Evolutionary conservation across 345 rosid species (phyloP), one percentile per base, ranked within the genome.

Genomic region (Populus nigra): DNA sequence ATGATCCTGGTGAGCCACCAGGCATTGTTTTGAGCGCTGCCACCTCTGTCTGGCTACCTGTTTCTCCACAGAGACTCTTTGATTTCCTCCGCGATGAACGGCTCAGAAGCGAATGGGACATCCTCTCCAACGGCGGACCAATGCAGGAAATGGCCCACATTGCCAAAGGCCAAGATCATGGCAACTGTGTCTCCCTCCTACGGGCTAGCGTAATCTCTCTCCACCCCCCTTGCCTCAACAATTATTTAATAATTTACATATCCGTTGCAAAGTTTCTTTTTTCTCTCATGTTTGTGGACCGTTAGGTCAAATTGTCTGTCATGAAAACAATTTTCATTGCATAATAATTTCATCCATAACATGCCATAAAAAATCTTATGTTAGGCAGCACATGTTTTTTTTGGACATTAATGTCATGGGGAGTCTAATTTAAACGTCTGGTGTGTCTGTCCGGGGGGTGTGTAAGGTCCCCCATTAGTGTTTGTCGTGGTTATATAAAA

Each of bases 121-220:
- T 96, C n/a, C 84, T 96, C 71, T 96, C 98, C 65, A 91, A 95
- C 65, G 97, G 98, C 23, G 99, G 97, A 0, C 99, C 98, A 12
- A 93, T 93, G 97, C 94, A 96, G 77, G 98, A 96, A 84, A 92
- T 96, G 93, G 94, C 97, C 72, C 96, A 90, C 83, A 90, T 96
- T 16, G 96, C 98, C 81, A 96, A 96, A 77, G 96, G 98, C 83
- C 99, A 91, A 70, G 94, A 96, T 73, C 97, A 85, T 74, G 93
- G 97, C 80, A 96, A 96, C 90, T 93, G 96, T 82, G 95, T 96
- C 82, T 92, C 99, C 47, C 96, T 96, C 23, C 93, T 96, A 1
- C 96, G 99, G 17, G 92, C 97, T 69, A 88, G 90, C 33, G 98
- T 66, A 27, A 23, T 25, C 57, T 29, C 25, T 22, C 49, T 22